Base-by-base conservation (phyloP, 805 yeast species). In the Candida yuanshanica region DNA sequence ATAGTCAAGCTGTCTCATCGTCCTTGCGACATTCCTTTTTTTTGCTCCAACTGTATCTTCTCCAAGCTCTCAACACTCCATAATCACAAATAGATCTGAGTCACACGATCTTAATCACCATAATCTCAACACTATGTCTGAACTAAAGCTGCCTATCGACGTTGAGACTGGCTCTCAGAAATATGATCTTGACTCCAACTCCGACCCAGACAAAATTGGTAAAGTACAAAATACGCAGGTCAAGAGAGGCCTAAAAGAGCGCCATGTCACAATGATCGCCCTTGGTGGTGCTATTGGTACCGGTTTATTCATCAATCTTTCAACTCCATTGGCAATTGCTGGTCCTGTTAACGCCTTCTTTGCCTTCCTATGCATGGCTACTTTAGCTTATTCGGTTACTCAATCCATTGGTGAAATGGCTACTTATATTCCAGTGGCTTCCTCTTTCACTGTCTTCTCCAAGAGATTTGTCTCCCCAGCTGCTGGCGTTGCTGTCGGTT, bases 351-450 rank as follows among this genome's bases (percentile, higher is more conserved):
- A 77, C 39, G 65, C 85, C 5, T 61, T 83, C 21, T 77, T 83
- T 36, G 73, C 86, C 2, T 83, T 77, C 52, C 37, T 77, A 14
- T 80, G 80, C 59, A 79, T 82, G 72, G 86, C 83, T 27, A 59
- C 82, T 2, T 55, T 83, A 35, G 86, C 80, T 0, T 80, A 68
- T 53, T 71, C 75, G 12, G 84, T 83, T 38, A 77, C 85, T 17
- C 89, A 82, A 56, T 73, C 83, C 4, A 64, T 83, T 42, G 90
- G 89, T 53, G 91, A 83, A 60, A 81, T 83, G 90, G 88, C 89
- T 38, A 82, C 89, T 9, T 79, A 72, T 49, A 78, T 83, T 14
- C 90, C 90, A 8, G 75, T 80, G 33, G 66, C 81, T 5, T 69
- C 79, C 1, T 79, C 87, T 0, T 81, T 82, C 62, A 75, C 83